These are phyloP conservation scores for Striga asiatica DNA, from an alignment of 257 asterid species.

Conservation along the genomic window DNA sequence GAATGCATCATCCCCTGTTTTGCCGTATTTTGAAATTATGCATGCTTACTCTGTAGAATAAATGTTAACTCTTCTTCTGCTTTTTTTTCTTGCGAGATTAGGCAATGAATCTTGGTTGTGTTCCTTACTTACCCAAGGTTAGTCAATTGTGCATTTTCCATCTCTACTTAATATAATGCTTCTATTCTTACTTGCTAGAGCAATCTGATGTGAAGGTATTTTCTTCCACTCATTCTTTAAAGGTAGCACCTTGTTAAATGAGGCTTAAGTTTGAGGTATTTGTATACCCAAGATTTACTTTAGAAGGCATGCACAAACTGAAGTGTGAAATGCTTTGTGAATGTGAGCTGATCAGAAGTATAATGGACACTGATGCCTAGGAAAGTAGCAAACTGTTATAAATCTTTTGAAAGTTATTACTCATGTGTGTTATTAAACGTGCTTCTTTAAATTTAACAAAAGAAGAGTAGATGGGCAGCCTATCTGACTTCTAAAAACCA, in stretches of 20 bases:
- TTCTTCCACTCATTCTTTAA: slow-evolving; percentile 8
- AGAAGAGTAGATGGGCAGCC: too few species aligned
- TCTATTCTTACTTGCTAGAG: too few species aligned
- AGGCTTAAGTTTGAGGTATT: slow-evolving; percentile 2
- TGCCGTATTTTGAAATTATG: slow-evolving; percentile 10
- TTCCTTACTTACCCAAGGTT: slow-evolving; percentile 98
- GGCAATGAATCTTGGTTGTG: slow-evolving; percentile 99
- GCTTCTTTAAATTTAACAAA: too few species aligned
- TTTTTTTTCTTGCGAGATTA: slow-evolving; percentile 36
- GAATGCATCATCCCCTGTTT: slow-evolving; percentile 6
- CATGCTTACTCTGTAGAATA: too few species aligned
- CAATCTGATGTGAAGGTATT: too few species aligned
- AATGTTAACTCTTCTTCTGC: slow-evolving; percentile 18
- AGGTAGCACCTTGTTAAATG: not conserved
- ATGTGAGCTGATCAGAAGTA: not conserved
- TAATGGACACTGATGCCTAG: too few species aligned
- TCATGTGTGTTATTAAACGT: not conserved
- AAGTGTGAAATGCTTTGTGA: not conserved
- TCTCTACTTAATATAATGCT: not conserved
- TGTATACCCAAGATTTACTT: not conserved
- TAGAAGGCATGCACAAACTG: not conserved
- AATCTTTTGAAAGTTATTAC: not conserved
- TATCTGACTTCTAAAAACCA: not conserved
- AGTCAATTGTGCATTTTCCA: slow-evolving; percentile 26
- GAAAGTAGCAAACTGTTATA: not conserved